Conservation (phyloP, 495 filamentous ascomycete species). For the Parmelia sp. region DNA sequence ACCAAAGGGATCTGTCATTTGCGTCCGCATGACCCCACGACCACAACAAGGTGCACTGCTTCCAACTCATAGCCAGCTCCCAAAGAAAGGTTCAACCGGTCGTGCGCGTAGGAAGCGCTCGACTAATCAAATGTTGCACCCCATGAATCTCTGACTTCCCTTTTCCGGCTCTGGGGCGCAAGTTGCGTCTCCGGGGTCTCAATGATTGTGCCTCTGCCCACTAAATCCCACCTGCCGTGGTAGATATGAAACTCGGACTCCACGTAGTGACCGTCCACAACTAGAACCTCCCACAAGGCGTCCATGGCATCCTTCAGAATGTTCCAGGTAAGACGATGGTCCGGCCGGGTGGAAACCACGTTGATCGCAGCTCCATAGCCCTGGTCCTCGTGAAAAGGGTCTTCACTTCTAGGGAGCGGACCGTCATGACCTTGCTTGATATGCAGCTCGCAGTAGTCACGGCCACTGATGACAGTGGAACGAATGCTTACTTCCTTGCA, state of each 20-base stretch:
- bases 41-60: background rate
- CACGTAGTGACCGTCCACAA: background rate
- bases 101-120: background rate
- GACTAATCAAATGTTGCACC: background rate
- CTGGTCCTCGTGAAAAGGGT: constrained; percentile 4
- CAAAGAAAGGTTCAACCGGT: background rate
- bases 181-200: background rate
- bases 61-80: background rate
- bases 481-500: background rate
- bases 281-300: background rate
- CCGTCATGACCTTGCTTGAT: background rate
- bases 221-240: background rate
- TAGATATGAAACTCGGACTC: constrained; percentile 4
- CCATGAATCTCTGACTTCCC: background rate
- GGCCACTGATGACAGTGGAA: background rate
- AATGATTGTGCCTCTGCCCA: constrained; percentile 3
- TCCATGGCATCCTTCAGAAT: background rate
- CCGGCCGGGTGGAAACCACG: background rate
- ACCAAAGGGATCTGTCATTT: background rate
- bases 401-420: background rate
- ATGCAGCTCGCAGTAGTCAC: background rate
- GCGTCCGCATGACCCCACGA: background rate
- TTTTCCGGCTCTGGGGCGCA: background rate
- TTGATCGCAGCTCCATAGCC: background rate
- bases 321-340: background rate